Conservation (phyloP, 164 flowering plant genomes). For the Malania oleifera region DNA sequence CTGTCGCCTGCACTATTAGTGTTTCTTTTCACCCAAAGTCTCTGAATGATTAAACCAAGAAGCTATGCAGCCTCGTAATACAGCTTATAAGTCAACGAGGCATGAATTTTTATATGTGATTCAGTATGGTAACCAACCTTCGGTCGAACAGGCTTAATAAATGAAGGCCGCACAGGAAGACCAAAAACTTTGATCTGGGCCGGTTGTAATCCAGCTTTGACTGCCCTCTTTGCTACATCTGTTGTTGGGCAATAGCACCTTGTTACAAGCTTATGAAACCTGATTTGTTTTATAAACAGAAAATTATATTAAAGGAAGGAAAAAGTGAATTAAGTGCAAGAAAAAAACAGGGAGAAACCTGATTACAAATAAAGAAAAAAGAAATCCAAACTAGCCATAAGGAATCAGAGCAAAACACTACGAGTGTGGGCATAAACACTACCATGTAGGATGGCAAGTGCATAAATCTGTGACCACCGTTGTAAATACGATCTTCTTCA, state of each 20-base stretch:
- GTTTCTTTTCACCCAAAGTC: background rate
- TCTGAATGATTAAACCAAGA: background rate
- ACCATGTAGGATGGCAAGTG: constrained; percentile 99
- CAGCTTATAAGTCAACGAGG: no score
- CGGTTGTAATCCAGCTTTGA: constrained; percentile 80
- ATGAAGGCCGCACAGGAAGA: constrained; percentile 95
- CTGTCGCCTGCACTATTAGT: background rate
- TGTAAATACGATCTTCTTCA: constrained; percentile 88
- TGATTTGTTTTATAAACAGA: constrained; percentile 29
- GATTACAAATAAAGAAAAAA: background rate
- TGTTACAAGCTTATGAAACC: constrained; percentile 99
- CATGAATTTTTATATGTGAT: no score
- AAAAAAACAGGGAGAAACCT: background rate
- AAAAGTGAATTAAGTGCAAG: background rate
- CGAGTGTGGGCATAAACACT: background rate
- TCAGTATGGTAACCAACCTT: constrained; percentile 47
- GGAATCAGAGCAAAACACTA: background rate
- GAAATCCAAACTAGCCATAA: constrained; percentile 6
- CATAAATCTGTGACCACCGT: constrained; percentile 92
- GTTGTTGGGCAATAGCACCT: constrained; percentile 92
- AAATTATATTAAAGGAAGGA: no score
- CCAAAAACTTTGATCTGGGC: constrained; percentile 92
- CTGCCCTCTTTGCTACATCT: constrained; percentile 82
- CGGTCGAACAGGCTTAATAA: constrained; percentile 79
- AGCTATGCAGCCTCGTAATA: background rate